These are phyloP conservation scores for Tetrahymena thermophila DNA, from an alignment of 73 alveolate species.

Conservation along the genomic window DNA sequence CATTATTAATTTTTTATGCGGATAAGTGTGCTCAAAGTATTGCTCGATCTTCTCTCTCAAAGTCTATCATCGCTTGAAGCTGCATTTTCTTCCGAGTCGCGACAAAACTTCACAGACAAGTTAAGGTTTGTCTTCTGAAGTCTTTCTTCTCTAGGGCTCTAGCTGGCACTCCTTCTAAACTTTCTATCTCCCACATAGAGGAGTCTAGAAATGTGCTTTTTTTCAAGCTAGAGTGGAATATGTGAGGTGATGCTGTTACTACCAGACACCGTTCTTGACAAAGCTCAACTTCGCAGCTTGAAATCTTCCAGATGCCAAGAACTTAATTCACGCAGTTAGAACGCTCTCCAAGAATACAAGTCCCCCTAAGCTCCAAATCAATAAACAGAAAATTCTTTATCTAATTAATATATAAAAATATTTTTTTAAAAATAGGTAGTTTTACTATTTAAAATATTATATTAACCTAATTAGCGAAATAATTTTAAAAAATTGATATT, in stretches of 20 bases:
- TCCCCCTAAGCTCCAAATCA: not conserved
- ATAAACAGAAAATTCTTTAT: not conserved
- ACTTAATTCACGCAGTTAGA: not conserved
- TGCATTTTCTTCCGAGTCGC: not conserved
- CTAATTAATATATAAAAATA: not conserved
- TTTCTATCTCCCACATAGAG: not conserved
- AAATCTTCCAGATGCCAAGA: not conserved
- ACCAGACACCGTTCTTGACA: not conserved
- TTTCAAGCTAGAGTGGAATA: not conserved
- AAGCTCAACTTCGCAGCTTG: conserved; percentile 2
- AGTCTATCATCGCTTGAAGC: not conserved
- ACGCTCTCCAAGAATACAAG: not conserved
- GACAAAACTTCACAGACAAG: not conserved
- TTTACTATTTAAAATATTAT: not conserved
- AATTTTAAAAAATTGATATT: not conserved
- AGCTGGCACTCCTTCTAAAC: not conserved
- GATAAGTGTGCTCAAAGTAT: not conserved
- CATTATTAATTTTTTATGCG: not conserved
- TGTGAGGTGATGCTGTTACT: not conserved
- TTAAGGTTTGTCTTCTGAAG: not conserved
- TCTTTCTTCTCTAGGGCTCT: not conserved
- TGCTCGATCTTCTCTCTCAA: not conserved
- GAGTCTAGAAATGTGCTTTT: not conserved
- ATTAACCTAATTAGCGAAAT: not conserved
- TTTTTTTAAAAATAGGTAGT: not conserved